These are phyloP conservation scores for Eucalyptus fibrosa DNA, from an alignment of 345 rosid species.

Conservation along the genomic window DNA sequence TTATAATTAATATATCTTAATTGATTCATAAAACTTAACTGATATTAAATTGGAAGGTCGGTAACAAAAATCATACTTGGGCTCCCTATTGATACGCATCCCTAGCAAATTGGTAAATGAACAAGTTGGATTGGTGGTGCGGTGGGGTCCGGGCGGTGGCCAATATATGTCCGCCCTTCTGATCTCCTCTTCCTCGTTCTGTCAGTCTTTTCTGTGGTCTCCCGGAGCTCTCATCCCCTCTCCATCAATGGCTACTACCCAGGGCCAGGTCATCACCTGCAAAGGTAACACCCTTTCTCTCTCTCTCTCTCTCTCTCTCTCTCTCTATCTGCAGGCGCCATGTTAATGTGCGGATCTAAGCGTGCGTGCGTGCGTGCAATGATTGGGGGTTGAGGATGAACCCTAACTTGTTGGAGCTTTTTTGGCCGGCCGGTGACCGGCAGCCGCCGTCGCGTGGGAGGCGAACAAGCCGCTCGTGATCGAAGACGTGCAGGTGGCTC, in stretches of 20 bases:
- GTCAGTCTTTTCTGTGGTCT: neutral
- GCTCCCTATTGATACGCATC: no score
- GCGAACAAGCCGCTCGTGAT: conserved; percentile 77
- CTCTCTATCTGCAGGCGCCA: neutral
- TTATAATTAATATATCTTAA: no score
- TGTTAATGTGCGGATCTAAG: neutral
- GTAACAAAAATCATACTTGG: no score
- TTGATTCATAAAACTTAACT: no score
- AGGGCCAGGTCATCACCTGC: neutral
- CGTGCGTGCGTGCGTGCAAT: accelerated
- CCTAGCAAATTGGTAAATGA: no score
- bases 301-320: neutral
- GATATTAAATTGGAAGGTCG: no score
- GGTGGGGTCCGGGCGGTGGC: neutral
- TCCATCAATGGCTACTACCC: neutral
- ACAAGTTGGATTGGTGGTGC: no score
- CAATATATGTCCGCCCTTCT: neutral
- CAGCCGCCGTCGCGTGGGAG: conserved; percentile 98
- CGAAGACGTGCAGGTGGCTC: conserved; percentile 90
- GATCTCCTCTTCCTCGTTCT: neutral
- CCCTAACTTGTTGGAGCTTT: neutral
- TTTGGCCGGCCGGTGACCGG: neutral
- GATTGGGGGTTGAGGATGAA: neutral
- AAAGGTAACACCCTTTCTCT: neutral
- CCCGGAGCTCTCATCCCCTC: neutral